These are phyloP conservation scores for Ascosphaera aggregata DNA, from an alignment of 2,329 filamentous ascomycete genomes.

Conservation along the genomic window DNA sequence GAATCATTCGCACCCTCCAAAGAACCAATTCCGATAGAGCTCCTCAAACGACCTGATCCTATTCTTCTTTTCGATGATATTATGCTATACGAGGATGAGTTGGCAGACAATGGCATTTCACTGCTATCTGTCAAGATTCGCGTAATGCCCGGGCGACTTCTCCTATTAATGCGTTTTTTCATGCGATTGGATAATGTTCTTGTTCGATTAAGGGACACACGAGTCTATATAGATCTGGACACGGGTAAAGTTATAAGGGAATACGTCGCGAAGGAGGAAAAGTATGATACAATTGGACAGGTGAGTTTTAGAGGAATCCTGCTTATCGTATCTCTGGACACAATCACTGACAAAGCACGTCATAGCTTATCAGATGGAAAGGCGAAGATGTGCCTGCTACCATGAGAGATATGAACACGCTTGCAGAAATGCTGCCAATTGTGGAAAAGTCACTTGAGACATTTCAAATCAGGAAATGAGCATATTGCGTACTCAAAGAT, in stretches of 20 bases:
- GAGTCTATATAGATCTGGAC: constrained; percentile 77
- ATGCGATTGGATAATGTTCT: constrained; percentile 84
- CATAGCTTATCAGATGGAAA: constrained; percentile 15
- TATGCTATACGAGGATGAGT: constrained; percentile 86
- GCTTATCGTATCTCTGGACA: constrained; percentile 1
- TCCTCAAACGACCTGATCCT: constrained; percentile 72
- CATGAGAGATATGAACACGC: constrained; percentile 55
- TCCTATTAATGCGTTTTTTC: constrained; percentile 70
- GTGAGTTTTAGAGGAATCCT: constrained; percentile 22
- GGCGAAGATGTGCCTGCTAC: constrained; percentile 55
- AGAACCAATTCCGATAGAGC: constrained; percentile 55
- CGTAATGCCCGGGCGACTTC: constrained; percentile 73
- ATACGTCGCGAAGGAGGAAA: constrained; percentile 70
- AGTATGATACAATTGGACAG: constrained; percentile 51
- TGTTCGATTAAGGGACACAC: constrained; percentile 67
- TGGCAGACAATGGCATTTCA: constrained; percentile 92
- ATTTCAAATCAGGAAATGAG: too few species aligned
- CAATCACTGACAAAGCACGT: constrained; percentile 2
- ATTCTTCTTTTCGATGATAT: constrained; percentile 96
- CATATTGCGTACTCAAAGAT: too few species aligned
- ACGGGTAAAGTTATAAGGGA: constrained; percentile 61
- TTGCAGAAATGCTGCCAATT: constrained; percentile 45
- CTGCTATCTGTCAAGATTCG: constrained; percentile 75
- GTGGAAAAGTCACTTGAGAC: constrained; percentile 45
- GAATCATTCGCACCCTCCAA: constrained; percentile 19